A percentile compares a stretch with the other conserved stretches of the same genome.
Evolutionary conservation across 306 rosid genomes (phyloP).

Genomic region (Arachis stenosperma): DNA sequence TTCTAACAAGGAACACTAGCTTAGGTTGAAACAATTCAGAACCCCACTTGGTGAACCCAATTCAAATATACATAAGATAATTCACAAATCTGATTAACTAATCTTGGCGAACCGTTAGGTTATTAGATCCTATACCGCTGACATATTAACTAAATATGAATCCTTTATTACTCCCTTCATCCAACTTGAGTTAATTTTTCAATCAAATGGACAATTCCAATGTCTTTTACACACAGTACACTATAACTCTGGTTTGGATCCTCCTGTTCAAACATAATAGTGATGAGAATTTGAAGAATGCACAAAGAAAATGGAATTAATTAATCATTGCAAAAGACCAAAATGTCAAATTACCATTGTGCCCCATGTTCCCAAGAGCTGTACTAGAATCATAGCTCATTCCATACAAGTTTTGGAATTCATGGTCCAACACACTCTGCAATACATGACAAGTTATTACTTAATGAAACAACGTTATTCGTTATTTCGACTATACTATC

Average conservation of each 20-base stretch:
- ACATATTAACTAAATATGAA: constrained; percentile 10
- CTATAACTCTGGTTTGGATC: constrained; percentile 60
- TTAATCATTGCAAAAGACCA: not conserved
- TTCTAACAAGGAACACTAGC: constrained; percentile 43
- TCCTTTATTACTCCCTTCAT: constrained; percentile 20
- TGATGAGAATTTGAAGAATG: constrained; percentile 16
- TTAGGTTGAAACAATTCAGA: constrained; percentile 36
- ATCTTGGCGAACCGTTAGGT: constrained; percentile 66
- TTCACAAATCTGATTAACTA: constrained; percentile 44
- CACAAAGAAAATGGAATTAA: not conserved
- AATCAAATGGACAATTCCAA: constrained; percentile 45
- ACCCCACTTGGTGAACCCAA: constrained; percentile 40
- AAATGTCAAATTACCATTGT: constrained; percentile 54
- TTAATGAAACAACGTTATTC: no score
- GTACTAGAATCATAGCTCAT: constrained; percentile 64
- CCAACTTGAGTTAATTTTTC: constrained; percentile 48
- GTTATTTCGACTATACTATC: no score
- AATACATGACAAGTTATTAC: constrained; percentile 26
- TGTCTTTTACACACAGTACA: constrained; percentile 25
- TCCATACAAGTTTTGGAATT: constrained; percentile 63
- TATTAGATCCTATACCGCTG: constrained; percentile 54
- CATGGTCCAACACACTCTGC: constrained; percentile 64
- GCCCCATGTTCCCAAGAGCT: constrained; percentile 57
- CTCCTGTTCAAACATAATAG: constrained; percentile 55
- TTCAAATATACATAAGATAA: constrained; percentile 38